These are phyloP conservation scores for Skeletonema grethae DNA, from an alignment of 108 stramenopile species.

Conservation along the genomic window DNA sequence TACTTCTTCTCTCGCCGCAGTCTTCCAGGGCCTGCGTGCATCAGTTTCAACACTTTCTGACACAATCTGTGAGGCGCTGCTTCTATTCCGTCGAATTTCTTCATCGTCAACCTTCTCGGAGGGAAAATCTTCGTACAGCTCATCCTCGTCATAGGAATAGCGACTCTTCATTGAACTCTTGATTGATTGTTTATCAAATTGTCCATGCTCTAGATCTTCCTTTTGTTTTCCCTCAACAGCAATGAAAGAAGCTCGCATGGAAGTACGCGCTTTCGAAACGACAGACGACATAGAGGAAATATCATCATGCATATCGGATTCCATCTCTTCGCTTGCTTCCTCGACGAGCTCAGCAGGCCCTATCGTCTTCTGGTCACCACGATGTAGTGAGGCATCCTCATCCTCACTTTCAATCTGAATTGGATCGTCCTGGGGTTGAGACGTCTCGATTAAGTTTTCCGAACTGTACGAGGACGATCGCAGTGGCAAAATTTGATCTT, in stretches of 20 bases:
- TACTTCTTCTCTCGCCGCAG: conserved; percentile 7
- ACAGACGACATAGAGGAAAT: conserved; percentile 42
- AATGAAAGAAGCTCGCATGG: not conserved
- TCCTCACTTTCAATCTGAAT: no score
- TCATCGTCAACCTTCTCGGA: not conserved
- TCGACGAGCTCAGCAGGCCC: not conserved
- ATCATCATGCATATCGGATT: conserved; percentile 10
- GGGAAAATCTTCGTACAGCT: conserved; percentile 42
- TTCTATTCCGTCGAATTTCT: conserved; percentile 6
- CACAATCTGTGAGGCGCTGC: conserved; percentile 7
- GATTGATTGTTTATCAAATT: not conserved
- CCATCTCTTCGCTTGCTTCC: not conserved
- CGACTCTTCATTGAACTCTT: conserved; percentile 25
- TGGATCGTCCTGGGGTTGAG: not conserved
- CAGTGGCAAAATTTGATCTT: not conserved
- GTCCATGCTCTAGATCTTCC: not conserved
- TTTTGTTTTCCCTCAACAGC: not conserved
- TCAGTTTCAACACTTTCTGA: conserved; percentile 24
- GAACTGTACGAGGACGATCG: not conserved
- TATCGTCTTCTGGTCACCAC: not conserved
- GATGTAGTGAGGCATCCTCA: not conserved
- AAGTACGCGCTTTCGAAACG: conserved; percentile 34
- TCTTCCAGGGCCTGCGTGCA: conserved; percentile 37
- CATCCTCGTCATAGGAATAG: conserved; percentile 10
- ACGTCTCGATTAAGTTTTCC: not conserved